Base-by-base conservation (phyloP, 2,329 filamentous ascomycete species). In the Claviceps sp. region DNA sequence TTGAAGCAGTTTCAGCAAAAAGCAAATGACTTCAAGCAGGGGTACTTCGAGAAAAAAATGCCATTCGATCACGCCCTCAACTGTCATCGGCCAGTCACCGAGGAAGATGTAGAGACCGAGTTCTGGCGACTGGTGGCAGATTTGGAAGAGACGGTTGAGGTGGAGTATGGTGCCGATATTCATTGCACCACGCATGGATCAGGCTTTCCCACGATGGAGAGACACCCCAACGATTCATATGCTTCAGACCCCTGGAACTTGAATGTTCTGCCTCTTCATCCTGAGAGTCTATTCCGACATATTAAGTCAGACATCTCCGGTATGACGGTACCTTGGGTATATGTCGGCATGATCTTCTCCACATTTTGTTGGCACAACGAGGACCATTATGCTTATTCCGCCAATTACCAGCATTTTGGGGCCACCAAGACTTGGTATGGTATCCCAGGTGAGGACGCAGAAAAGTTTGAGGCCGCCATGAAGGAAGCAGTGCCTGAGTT, bases 281-380 rank as follows among this genome's bases (percentile, higher is more conserved):
- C 85, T 1, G 91, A 97, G 50, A 96, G 90, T 47, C 73, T 98
- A 1, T 98, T 98, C 72, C 81, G 91, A 48, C 88, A 98, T 61
- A 97, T 98, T 73, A 97, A 97, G 66, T 89, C 91, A 0, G 93
- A 98, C 63, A 94, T 98, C 50, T 97, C 93, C 2, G 93, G 93
- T 40, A 98, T 98, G 93, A 98, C 93, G 0, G 91, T 98, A 7
- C 93, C 93, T 0, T 98, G 93, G 93, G 82, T 98, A 3, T 98
- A 98, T 63, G 93, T 98, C 4, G 93, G 93, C 55, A 98, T 98
- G 93, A 94, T 95, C 41, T 98, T 98, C 65, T 98, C 93, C 0
- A 97, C 93, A 0, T 98, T 98, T 63, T 98, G 93, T 68, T 98
- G 93, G 93, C 93, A 98, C 66, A 96, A 95, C 57, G 93, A 98